Evolutionary conservation across 257 asterid species (phyloP).

Genomic region (Solanum megistacrolobum): DNA sequence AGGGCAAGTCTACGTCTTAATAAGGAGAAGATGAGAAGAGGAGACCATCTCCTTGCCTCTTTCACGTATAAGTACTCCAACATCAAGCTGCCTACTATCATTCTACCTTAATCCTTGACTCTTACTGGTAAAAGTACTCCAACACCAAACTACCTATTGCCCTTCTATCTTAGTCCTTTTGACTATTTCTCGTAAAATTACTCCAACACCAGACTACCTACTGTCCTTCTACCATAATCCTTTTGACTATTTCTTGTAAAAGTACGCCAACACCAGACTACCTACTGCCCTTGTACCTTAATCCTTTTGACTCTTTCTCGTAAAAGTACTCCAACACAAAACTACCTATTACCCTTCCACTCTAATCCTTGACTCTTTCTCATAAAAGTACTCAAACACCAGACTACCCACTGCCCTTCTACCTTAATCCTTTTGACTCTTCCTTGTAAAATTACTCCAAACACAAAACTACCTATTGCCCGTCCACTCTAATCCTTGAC

Average conservation of each 20-base stretch:
- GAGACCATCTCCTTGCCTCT: neutral
- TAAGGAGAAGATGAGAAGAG: neutral
- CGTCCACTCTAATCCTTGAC: neutral
- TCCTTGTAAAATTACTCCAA: neutral
- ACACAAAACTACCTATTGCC: neutral
- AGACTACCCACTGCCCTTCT: no score
- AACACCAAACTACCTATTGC: no score
- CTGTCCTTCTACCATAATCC: neutral
- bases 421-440: no score
- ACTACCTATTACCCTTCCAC: no score
- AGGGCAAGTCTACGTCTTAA: neutral
- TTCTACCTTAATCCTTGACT: no score
- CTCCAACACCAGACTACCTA: neutral
- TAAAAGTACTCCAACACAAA: neutral
- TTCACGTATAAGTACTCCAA: neutral
- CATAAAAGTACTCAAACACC: no score
- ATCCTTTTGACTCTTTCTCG: neutral
- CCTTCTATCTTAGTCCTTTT: no score
- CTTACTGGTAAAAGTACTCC: no score
- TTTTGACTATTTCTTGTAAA: neutral
- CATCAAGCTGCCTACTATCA: neutral
- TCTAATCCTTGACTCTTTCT: no score
- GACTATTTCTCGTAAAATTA: neutral
- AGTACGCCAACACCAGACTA: neutral
- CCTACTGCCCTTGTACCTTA: rapidly evolving